A percentile compares a stretch with the other conserved stretches of the same genome.
These are phyloP conservation scores for Chaetomium fimeti DNA, from an alignment of 495 filamentous ascomycete genomes.

Conservation along the genomic window DNA sequence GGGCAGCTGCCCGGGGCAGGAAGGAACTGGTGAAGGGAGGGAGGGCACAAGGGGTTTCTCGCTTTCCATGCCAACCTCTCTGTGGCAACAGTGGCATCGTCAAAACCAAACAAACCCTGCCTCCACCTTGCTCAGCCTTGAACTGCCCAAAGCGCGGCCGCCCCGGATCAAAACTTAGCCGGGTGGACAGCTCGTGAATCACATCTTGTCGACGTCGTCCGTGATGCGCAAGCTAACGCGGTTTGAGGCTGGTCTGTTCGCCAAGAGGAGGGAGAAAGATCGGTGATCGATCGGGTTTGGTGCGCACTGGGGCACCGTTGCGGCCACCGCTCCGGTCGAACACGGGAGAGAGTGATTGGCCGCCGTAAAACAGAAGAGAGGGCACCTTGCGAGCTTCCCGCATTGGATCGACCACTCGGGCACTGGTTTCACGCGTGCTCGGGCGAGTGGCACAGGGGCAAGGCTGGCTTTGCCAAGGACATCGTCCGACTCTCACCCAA, in stretches of 20 bases:
- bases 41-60: too few relatives aligned
- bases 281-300: neutral
- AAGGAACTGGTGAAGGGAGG: too few relatives aligned
- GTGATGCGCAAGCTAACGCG: neutral
- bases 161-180: neutral
- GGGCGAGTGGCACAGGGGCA: neutral
- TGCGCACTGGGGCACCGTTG: neutral
- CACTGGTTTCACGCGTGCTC: neutral
- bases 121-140: too few relatives aligned
- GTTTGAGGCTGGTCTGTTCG: neutral
- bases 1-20: too few relatives aligned
- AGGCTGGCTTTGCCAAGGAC: neutral
- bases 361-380: neutral
- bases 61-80: too few relatives aligned
- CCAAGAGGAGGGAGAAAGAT: neutral
- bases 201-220: neutral
- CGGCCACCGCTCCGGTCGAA: neutral
- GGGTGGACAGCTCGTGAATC: neutral
- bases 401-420: neutral
- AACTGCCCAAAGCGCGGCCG: neutral
- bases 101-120: too few relatives aligned
- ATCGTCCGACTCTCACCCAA: too few relatives aligned
- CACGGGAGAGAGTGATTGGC: neutral
- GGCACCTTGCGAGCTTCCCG: neutral
- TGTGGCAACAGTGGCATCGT: too few relatives aligned